phyloP scores from a whole-genome alignment of 2,329 filamentous ascomycete species.

The Alternaria longipes region DNA sequence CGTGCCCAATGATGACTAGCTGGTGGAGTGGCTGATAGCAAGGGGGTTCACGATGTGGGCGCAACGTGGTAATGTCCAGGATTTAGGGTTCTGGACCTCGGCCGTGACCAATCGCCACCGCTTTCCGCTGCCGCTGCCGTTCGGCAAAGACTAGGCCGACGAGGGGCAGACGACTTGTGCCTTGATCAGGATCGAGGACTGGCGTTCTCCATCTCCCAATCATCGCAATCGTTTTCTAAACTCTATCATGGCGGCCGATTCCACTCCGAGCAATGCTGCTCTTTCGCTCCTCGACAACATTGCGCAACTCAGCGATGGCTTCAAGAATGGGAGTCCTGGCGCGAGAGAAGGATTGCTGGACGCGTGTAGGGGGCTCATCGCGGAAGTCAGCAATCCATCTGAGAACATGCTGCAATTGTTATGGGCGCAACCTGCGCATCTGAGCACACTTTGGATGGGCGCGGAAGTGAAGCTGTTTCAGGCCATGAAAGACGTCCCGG shows the following conservation, averaged over 20 bases:
- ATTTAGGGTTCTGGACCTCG: not conserved
- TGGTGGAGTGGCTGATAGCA: not conserved
- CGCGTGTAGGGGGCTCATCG: slow-evolving; percentile 33
- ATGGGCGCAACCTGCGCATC: slow-evolving; percentile 37
- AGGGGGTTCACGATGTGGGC: not conserved
- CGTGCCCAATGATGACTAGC: not conserved
- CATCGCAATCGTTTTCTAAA: not conserved
- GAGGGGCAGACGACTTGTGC: slow-evolving; percentile 1
- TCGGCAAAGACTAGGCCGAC: slow-evolving; percentile 1
- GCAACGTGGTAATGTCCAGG: slow-evolving; percentile 1
- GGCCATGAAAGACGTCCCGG: slow-evolving; percentile 23
- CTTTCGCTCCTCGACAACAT: slow-evolving; percentile 34
- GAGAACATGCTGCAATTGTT: slow-evolving; percentile 33
- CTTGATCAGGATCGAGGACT: not conserved
- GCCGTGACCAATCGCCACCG: not conserved
- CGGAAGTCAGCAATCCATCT: slow-evolving; percentile 35
- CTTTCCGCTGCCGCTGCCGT: not conserved
- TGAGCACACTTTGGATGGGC: slow-evolving; percentile 30
- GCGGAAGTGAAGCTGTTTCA: slow-evolving; percentile 37
- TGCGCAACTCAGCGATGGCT: slow-evolving; percentile 25
- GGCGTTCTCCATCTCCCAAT: not conserved
- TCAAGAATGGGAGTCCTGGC: slow-evolving; percentile 25
- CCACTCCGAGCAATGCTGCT: slow-evolving; percentile 10
- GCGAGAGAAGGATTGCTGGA: slow-evolving; percentile 32
- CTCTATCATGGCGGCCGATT: slow-evolving; percentile 8